phyloP scores from a whole-genome alignment of 1,139 yeast species.

The Pichia sp. region DNA sequence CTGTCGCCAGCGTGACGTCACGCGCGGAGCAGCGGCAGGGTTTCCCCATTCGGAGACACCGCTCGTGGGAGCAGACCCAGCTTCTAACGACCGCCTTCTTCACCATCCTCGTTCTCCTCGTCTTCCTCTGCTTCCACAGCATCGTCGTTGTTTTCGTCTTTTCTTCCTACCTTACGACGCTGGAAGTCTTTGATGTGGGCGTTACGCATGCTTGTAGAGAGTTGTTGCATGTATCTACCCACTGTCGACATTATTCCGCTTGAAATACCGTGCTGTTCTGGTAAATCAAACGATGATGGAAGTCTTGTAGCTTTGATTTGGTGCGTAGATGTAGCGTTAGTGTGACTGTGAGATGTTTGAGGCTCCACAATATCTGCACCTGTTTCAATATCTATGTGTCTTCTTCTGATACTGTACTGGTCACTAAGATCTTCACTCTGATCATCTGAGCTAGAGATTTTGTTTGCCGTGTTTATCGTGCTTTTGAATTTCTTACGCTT shows the following conservation, averaged over 20 bases:
- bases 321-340: neutral
- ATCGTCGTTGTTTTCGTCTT: conserved; percentile 20
- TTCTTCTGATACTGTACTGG: conserved; percentile 6
- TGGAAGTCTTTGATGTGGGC: conserved; percentile 92
- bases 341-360: neutral
- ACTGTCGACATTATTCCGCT: conserved; percentile 4
- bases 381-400: neutral
- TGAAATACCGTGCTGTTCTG: neutral
- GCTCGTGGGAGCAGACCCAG: too few species aligned
- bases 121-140: conserved; percentile 13
- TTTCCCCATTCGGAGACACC: too few species aligned
- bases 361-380: neutral
- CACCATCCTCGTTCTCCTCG: conserved; percentile 13
- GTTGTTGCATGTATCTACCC: conserved; percentile 24
- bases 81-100: conserved; percentile 5
- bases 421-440: conserved; percentile 10
- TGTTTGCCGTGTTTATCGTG: neutral
- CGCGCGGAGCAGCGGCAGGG: too few species aligned
- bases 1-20: too few species aligned
- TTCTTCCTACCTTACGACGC: conserved; percentile 42
- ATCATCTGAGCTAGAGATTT: neutral
- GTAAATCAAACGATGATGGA: conserved; percentile 1
- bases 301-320: conserved; percentile 1
- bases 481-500: conserved; percentile 5
- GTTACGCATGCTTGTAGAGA: conserved; percentile 57